Percentiles rank a stretch among this genome's conserved stretches.
Conservation (phyloP, 305 asterid genomes). For the Solanum hybrid region DNA sequence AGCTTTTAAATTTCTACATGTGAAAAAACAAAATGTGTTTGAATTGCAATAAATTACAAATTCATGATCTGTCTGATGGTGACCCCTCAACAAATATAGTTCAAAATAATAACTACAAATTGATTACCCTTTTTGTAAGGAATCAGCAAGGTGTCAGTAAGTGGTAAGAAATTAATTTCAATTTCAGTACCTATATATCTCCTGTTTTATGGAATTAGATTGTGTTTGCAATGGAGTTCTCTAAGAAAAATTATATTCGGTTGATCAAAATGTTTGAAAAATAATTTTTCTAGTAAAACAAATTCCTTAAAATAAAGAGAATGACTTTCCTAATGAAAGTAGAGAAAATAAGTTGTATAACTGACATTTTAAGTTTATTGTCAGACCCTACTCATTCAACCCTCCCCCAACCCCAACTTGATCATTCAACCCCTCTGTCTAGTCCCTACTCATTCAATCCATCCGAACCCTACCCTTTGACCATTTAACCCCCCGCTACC, state of each 20-base stretch:
- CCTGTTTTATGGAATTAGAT: neutral
- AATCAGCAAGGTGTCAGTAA: neutral
- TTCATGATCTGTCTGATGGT: neutral
- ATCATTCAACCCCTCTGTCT: neutral
- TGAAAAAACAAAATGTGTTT: neutral
- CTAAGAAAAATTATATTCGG: too few relatives aligned
- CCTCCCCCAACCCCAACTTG: neutral
- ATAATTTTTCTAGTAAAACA: too few relatives aligned
- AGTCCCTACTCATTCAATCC: neutral
- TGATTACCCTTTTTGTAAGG: neutral
- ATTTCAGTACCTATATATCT: neutral
- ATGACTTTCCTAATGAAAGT: too few relatives aligned
- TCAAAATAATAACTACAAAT: neutral
- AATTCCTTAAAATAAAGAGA: too few relatives aligned
- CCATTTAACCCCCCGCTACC: neutral
- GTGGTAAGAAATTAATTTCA: neutral
- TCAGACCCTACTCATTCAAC: too few relatives aligned
- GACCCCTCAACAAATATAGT: neutral
- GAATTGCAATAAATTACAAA: neutral
- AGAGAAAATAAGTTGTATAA: too few relatives aligned
- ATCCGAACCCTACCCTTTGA: neutral
- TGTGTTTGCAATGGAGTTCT: neutral
- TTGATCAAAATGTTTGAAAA: neutral
- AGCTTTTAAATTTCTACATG: neutral
- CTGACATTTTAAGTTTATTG: too few relatives aligned